Evolutionary conservation across 805 yeast species (phyloP), one percentile per base, ranked within the genome.

Genomic region (Clavispora santaluciae): DNA sequence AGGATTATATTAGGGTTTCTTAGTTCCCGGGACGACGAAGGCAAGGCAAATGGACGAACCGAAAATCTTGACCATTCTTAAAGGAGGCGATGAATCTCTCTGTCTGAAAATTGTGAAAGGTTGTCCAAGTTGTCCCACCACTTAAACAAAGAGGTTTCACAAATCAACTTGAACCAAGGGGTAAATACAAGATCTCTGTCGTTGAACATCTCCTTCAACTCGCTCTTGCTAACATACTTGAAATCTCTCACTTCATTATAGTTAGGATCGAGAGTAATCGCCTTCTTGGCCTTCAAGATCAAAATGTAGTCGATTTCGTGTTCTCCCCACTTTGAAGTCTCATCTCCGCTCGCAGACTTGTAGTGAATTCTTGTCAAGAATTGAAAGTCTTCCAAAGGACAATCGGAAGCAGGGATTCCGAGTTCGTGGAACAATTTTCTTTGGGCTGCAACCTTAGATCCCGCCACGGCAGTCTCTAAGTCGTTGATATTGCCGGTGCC

Each of bases 121-220:
- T 74, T 67, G 57, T 78, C 81, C 47, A 90, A 69, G 44, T 78
- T 72, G 21, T 73, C 78, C 99, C 99, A 93, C 99, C 99, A 93
- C 48, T 85, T 72, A 68, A 86, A 93, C 57, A 93, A 70, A 57
- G 86, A 87, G 35, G 86, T 79, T 59, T 93, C 90, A 62, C 99
- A 93, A 52, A 93, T 93, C 50, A 93, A 76, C 64, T 87, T 88
- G 72, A 93, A 93, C 99, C 99, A 93, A 5, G 99, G 99, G 5
- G 99, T 93, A 66, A 93, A 93, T 9, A 78, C 71, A 46, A 85
- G 72, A n/a, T 56, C 42, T 15, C 67, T 54, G 59, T 90, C 87
- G 17, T 73, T 51, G 61, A 93, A 86, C 96, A 93, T 87, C 15
- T 60, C 66, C 59, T 80, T 78, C 53, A 93, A 73, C 52, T 85